Evolutionary conservation across 345 rosid genomes (phyloP), one percentile per base, ranked within the genome.

Genomic region (Aethionema arabicum): DNA sequence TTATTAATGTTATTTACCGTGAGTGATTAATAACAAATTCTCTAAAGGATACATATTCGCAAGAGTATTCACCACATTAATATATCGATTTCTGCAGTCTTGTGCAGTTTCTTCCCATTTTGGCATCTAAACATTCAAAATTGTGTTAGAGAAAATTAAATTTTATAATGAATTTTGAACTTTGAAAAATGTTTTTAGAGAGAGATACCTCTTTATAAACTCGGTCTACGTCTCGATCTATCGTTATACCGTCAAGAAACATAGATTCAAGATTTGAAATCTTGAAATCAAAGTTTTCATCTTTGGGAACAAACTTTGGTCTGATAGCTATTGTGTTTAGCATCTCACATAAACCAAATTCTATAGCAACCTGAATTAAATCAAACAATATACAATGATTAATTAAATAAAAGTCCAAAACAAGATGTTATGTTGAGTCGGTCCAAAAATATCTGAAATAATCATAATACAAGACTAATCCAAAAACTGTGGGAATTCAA

Each of bases 321-420:
- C 81, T 76, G 21, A 90, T 85, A 47, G 97, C 88, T 43, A 65
- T 69, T 50, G 60, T 27, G 56, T 76, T 87, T 67, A 93, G 10
- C 85, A 86, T 76, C 81, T 87, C 97, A 58, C 92, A 83, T 63
- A 93, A 66, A 56, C 96, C 97, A 76, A 67, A 74, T 58, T 90
- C 97, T 33, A 93, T 65, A 11, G 87, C 65, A 7, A 86, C 90
- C 97, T 93, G 73, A 35, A 47, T 0, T 5, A 36, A 36, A 53
- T 4, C 46, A 40, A 40, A 40, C 44, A 4, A 40, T 1, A 40
- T 6, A 11, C 10, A 6, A 40, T 6, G 4, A 6, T 3, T 12
- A 40, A 6, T 11, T 40, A 6, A 40, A 6, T 12, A 4, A 4
- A 40, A 4, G n/a, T 11, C 2, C 2, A 6, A 9, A 13, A 21